phyloP scores from a whole-genome alignment of 306 rosid species.

The Notholithocarpus densiflorus region DNA sequence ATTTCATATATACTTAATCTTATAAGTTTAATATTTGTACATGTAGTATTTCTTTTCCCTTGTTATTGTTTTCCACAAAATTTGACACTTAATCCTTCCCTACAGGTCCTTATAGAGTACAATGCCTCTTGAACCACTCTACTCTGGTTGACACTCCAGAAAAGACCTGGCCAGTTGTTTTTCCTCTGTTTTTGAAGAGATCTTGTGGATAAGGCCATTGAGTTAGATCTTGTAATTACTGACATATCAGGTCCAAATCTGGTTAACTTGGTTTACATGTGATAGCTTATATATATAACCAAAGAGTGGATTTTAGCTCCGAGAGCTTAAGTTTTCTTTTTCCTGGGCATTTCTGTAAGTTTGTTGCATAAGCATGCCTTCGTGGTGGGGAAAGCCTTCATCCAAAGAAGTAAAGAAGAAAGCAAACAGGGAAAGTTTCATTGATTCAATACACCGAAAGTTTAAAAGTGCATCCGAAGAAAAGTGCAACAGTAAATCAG shows the following conservation, averaged over 20 bases:
- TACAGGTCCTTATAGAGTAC: conserved; percentile 34
- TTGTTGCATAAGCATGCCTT: conserved; percentile 49
- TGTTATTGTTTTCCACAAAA: conserved; percentile 16
- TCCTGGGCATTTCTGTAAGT: conserved; percentile 1
- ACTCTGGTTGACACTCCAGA: conserved; percentile 12
- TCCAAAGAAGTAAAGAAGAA: conserved; percentile 92
- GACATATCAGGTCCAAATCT: conserved; percentile 20
- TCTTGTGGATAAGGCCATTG: conserved; percentile 9
- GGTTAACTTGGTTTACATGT: conserved; percentile 21
- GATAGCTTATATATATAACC: conserved; percentile 22
- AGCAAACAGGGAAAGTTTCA: conserved; percentile 70
- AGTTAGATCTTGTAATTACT: conserved; percentile 17
- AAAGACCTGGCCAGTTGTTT: conserved; percentile 3
- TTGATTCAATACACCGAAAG: conserved; percentile 73
- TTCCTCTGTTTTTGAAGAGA: conserved; percentile 10
- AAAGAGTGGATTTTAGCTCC: conserved; percentile 19
- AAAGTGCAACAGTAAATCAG: conserved; percentile 53
- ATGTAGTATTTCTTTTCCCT: neutral
- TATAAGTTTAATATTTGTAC: neutral
- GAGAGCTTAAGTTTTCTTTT: neutral
- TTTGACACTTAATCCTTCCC: conserved; percentile 28
- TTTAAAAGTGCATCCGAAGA: conserved; percentile 72
- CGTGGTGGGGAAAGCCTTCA: conserved; percentile 90
- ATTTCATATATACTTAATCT: neutral
- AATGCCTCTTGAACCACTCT: conserved; percentile 15